These are phyloP conservation scores for Citrus maxima DNA, from an alignment of 345 rosid genomes.

Conservation along the genomic window DNA sequence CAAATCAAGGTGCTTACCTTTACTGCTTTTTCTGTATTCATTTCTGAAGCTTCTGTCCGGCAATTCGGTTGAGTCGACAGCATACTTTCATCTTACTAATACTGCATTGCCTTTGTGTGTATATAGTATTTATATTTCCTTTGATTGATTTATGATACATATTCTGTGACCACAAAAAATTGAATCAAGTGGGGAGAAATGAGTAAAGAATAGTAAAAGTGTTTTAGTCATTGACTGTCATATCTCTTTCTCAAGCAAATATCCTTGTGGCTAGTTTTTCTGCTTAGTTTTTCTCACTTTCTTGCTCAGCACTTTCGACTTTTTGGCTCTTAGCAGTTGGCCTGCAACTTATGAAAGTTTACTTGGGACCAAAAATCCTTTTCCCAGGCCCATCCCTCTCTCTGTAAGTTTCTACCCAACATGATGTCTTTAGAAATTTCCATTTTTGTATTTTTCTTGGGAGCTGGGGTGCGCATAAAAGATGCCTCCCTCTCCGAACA, in stretches of 20 bases:
- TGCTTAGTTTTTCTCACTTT: background rate
- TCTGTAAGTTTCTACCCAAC: slow-evolving; percentile 36
- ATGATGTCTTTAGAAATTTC: background rate
- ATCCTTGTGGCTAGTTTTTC: background rate
- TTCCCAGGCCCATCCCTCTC: slow-evolving; percentile 49
- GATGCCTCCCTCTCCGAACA: background rate
- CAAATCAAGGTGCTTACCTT: slow-evolving; percentile 36
- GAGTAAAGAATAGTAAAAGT: background rate
- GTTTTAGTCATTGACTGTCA: background rate
- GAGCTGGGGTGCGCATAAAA: background rate
- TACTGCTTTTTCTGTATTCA: background rate
- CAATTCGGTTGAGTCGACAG: background rate
- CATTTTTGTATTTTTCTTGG: too few relatives aligned
- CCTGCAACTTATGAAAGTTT: slow-evolving; percentile 59
- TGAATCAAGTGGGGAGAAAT: background rate
- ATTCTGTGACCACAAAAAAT: background rate
- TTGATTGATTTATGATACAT: background rate
- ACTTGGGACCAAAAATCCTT: slow-evolving; percentile 45
- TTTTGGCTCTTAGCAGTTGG: slow-evolving; percentile 30
- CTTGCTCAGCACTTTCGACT: background rate
- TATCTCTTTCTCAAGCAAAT: background rate
- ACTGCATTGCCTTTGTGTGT: background rate
- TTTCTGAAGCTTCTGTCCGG: background rate
- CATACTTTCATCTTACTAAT: background rate
- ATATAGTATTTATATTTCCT: background rate